A percentile compares a stretch with the other conserved stretches of the same genome.
These are phyloP conservation scores for Agarophyton chilense DNA, from an alignment of 23 red algal genomes.

Conservation along the genomic window DNA sequence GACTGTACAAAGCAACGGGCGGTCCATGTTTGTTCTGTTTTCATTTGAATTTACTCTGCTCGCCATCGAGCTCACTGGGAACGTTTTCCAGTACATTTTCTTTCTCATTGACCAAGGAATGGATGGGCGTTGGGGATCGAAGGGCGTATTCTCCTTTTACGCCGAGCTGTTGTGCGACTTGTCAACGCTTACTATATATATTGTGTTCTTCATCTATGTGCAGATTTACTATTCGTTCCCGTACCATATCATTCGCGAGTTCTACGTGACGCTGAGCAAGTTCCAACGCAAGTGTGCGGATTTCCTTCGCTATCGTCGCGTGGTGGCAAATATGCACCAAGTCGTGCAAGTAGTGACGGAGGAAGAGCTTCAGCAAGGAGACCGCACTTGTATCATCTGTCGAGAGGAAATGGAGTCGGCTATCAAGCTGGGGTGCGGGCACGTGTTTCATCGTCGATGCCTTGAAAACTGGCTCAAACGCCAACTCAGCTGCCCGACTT, in stretches of 20 bases:
- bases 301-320: conserved; percentile 91
- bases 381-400: conserved; percentile 99
- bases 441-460: conserved; percentile 95
- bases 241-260: conserved; percentile 94
- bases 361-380: conserved; percentile 81
- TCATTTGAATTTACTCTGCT: conserved; percentile 94
- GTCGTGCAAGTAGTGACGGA: conserved; percentile 84
- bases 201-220: conserved; percentile 96
- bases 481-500: conserved; percentile 89
- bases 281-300: conserved; percentile 81
- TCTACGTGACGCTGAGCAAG: conserved; percentile 81
- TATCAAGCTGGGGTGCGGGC: conserved; percentile 93
- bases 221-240: conserved; percentile 90
- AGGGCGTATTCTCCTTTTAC: conserved; percentile 85
- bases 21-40: conserved; percentile 88
- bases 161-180: conserved; percentile 88
- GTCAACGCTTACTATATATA: conserved; percentile 89
- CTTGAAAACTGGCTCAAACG: conserved; percentile 93
- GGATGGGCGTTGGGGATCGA: conserved; percentile 85
- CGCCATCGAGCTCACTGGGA: conserved; percentile 72
- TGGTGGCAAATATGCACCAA: conserved; percentile 90
- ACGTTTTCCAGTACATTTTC: conserved; percentile 75
- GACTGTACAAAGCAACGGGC: conserved; percentile 44
- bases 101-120: conserved; percentile 73
- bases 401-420: conserved; percentile 92